These are phyloP conservation scores for Coemansia sp. DNA, from an alignment of 192 early-diverging fungal genomes.

Conservation along the genomic window DNA sequence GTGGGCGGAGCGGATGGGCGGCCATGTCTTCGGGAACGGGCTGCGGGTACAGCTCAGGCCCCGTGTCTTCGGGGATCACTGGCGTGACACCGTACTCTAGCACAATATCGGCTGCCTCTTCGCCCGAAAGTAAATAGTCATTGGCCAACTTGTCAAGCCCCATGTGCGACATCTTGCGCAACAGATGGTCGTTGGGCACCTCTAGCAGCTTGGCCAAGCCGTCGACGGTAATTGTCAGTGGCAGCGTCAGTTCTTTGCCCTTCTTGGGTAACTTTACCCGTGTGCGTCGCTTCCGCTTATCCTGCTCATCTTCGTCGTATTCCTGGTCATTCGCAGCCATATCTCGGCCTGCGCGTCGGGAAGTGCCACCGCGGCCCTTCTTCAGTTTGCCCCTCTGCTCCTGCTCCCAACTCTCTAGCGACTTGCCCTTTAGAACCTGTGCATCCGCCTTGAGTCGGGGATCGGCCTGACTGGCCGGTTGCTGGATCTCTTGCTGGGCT, in stretches of 20 bases:
- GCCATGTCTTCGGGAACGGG: constrained; percentile 71
- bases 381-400: constrained; percentile 20
- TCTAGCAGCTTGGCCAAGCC: constrained; percentile 76
- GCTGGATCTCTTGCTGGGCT: neutral
- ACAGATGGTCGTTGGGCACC: constrained; percentile 65
- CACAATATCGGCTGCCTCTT: constrained; percentile 80
- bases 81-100: constrained; percentile 87
- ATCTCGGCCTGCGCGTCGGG: constrained; percentile 39
- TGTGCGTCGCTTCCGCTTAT: constrained; percentile 8
- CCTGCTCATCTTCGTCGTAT: constrained; percentile 64
- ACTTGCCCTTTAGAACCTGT: constrained; percentile 11
- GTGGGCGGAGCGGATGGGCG: constrained; percentile 69
- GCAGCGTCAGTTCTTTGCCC: constrained; percentile 66
- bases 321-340: constrained; percentile 13
- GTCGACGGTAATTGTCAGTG: constrained; percentile 76
- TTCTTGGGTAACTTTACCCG: constrained; percentile 30
- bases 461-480: neutral
- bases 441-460: constrained; percentile 17
- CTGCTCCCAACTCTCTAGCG: neutral
- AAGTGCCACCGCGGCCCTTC: constrained; percentile 42
- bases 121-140: constrained; percentile 77
- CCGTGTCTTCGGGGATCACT: constrained; percentile 57
- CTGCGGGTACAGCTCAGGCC: constrained; percentile 42
- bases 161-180: constrained; percentile 66
- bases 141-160: constrained; percentile 78